Percentiles rank a stretch among this genome's conserved stretches.
These are phyloP conservation scores for Coelastrella sp. DNA, from an alignment of 139 green algal genomes.

Conservation along the genomic window DNA sequence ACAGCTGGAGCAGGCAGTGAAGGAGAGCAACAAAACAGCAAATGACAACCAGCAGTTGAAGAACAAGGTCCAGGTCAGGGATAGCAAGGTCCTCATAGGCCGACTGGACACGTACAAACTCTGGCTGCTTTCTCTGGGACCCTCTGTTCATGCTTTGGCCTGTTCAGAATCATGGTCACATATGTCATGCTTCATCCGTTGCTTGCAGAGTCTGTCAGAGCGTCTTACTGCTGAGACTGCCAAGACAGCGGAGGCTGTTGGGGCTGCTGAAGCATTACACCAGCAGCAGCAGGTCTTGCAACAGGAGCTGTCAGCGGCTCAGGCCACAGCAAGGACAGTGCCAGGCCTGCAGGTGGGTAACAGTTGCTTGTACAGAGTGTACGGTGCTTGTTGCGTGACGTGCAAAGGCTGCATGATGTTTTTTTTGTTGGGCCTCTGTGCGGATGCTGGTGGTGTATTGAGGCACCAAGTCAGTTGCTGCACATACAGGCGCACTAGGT, in stretches of 20 bases:
- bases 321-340: constrained; percentile 6
- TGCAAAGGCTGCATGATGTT: too few species aligned
- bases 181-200: neutral
- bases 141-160: too few species aligned
- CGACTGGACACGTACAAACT: too few species aligned
- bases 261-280: neutral
- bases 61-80: neutral
- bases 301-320: constrained; percentile 31
- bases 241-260: constrained; percentile 9
- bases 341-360: constrained; percentile 13
- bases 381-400: too few species aligned
- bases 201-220: constrained; percentile 31
- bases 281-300: neutral
- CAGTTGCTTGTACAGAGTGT: neutral
- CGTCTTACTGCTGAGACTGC: neutral
- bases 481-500: too few species aligned
- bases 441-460: too few species aligned
- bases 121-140: too few species aligned
- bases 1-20: neutral
- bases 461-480: too few species aligned
- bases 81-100: too few species aligned
- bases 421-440: too few species aligned
- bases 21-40: neutral
- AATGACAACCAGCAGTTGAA: neutral
- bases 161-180: too few species aligned